Conservation (phyloP, 2,329 filamentous ascomycete genomes). For the Colletotrichum sp. region DNA sequence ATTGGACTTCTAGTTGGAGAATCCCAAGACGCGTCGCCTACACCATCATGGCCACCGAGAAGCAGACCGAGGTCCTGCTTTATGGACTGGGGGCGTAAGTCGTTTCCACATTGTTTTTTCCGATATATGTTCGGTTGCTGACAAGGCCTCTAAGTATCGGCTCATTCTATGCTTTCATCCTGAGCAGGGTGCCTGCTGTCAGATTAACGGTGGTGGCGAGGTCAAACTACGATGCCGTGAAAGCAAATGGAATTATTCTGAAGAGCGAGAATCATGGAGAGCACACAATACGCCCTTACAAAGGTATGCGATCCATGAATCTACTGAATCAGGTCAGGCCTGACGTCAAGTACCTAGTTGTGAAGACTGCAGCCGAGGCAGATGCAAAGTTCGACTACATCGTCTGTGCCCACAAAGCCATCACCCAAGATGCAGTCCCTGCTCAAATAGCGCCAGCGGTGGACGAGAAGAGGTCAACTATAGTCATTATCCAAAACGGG, state of each 20-base stretch:
- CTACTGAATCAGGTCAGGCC: background rate
- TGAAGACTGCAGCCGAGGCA: conserved; percentile 51
- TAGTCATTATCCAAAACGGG: conserved; percentile 68
- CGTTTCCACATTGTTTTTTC: background rate
- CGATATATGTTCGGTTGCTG: background rate
- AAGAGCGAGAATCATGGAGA: conserved; percentile 61
- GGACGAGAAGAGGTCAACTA: conserved; percentile 46
- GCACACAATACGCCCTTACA: conserved; percentile 53
- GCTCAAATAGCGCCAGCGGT: conserved; percentile 38
- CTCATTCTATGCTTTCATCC: conserved; percentile 62
- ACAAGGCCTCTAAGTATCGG: conserved; percentile 47
- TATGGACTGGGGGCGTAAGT: conserved; percentile 61
- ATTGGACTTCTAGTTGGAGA: background rate
- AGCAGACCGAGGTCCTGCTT: conserved; percentile 42
- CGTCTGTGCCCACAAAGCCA: conserved; percentile 61
- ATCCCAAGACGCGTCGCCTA: background rate
- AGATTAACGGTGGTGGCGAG: conserved; percentile 65
- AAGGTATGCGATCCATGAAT: conserved; percentile 31
- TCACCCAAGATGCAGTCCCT: conserved; percentile 43
- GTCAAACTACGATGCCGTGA: conserved; percentile 64
- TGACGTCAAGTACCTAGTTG: conserved; percentile 32
- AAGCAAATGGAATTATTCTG: conserved; percentile 55
- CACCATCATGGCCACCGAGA: conserved; percentile 23
- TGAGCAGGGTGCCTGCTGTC: conserved; percentile 46
- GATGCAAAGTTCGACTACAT: conserved; percentile 57